These are phyloP conservation scores for Juglanconis oblonga DNA, from an alignment of 2,329 filamentous ascomycete species.

Conservation along the genomic window DNA sequence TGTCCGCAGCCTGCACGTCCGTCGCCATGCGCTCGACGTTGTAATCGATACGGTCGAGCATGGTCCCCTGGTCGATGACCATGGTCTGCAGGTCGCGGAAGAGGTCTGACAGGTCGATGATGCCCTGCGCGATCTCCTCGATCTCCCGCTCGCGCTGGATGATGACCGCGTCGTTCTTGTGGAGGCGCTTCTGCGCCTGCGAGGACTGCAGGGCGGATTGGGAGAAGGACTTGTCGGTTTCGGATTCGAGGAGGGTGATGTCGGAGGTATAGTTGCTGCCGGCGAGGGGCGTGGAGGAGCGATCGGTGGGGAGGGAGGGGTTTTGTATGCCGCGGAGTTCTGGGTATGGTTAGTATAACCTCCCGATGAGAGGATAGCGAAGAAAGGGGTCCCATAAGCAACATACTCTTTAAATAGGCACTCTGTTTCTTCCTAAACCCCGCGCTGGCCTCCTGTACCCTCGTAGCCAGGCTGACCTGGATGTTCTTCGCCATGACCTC, in stretches of 20 bases:
- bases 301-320: conserved; percentile 48
- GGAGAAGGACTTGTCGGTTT: conserved; percentile 88
- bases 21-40: conserved; percentile 95
- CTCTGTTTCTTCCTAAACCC: conserved; percentile 96
- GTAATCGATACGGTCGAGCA: conserved; percentile 94
- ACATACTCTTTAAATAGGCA: conserved; percentile 85
- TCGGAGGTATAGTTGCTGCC: conserved; percentile 62
- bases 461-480: conserved; percentile 82
- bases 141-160: conserved; percentile 93
- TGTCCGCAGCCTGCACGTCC: conserved; percentile 89
- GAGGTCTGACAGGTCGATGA: conserved; percentile 94
- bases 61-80: conserved; percentile 89
- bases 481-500: conserved; percentile 96
- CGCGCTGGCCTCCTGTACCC: conserved; percentile 89
- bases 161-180: conserved; percentile 80
- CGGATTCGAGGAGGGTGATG: conserved; percentile 86
- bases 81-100: conserved; percentile 95
- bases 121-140: conserved; percentile 95
- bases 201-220: conserved; percentile 85
- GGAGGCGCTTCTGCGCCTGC: conserved; percentile 61
- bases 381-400: neutral
- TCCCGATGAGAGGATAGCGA: neutral
- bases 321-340: conserved; percentile 73
- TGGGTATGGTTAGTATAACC: conserved; percentile 34
- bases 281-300: conserved; percentile 47